A percentile compares a stretch with the other conserved stretches of the same genome.
These are phyloP conservation scores for Skeletonema menzelii DNA, from an alignment of 108 stramenopile species.

Conservation along the genomic window DNA sequence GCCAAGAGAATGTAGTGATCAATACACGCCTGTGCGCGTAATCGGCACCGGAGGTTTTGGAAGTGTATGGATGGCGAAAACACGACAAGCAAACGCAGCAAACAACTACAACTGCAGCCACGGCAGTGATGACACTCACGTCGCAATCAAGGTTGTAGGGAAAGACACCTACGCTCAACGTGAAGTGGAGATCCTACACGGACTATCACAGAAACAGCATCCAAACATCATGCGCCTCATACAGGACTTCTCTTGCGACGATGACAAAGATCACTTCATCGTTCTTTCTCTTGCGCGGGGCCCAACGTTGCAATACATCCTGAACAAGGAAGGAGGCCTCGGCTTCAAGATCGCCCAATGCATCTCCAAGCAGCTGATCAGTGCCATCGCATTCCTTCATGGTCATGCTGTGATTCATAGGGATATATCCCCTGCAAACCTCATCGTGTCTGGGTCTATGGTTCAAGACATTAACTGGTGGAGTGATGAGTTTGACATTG, in stretches of 20 bases:
- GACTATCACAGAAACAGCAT: conserved; percentile 55
- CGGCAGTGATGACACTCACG: conserved; percentile 31
- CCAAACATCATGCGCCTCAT: conserved; percentile 82
- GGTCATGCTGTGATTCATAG: conserved; percentile 84
- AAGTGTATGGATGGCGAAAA: conserved; percentile 78
- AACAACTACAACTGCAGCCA: neutral
- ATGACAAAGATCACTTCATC: conserved; percentile 1
- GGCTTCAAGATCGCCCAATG: conserved; percentile 67
- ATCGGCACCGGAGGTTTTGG: conserved; percentile 79
- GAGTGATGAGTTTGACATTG: conserved; percentile 66
- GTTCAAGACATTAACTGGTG: conserved; percentile 55
- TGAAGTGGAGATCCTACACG: conserved; percentile 72
- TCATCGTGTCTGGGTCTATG: conserved; percentile 30
- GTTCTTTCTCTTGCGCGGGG: conserved; percentile 53
- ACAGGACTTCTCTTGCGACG: conserved; percentile 50
- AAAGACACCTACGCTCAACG: conserved; percentile 75
- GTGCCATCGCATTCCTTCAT: conserved; percentile 77
- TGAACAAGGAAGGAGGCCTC: conserved; percentile 74
- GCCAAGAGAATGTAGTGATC: conserved; percentile 64
- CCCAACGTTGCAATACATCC: conserved; percentile 69
- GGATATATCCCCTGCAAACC: conserved; percentile 85
- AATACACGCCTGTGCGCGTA: conserved; percentile 72
- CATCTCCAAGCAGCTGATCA: conserved; percentile 73
- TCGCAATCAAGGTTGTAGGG: conserved; percentile 82
- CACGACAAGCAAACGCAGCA: neutral